Percentiles rank a stretch among this genome's conserved stretches.
These are phyloP conservation scores for Cryptococcus sp. DNA, from an alignment of 1,284 basidiomycete genomes.

Conservation along the genomic window DNA sequence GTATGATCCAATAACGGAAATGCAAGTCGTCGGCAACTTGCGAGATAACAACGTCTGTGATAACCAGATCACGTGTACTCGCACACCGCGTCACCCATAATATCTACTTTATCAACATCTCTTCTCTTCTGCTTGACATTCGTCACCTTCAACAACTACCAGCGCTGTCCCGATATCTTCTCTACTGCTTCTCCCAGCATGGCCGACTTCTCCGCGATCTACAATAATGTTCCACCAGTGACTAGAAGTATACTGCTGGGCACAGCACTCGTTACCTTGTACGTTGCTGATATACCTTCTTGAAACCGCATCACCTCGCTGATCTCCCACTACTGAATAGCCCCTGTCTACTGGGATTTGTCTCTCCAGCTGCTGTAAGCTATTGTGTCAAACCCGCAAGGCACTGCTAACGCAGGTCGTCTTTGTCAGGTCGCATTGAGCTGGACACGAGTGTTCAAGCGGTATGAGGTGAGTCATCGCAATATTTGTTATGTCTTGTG, in stretches of 20 bases:
- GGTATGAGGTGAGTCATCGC: conserved; percentile 26
- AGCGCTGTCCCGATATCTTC: too few relatives aligned
- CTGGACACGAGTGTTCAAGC: conserved; percentile 21
- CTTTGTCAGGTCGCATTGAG: conserved; percentile 29
- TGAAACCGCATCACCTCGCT: not conserved
- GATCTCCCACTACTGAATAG: conserved; percentile 7
- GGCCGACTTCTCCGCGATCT: conserved; percentile 28
- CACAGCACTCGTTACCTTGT: conserved; percentile 32
- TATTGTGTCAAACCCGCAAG: too few relatives aligned
- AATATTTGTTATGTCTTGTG: not conserved
- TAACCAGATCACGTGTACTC: too few relatives aligned
- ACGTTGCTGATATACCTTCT: conserved; percentile 6
- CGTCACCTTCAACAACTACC: too few relatives aligned
- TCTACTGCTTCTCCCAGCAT: conserved; percentile 11
- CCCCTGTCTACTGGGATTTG: conserved; percentile 31
- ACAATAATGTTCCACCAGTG: conserved; percentile 35
- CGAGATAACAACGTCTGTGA: too few relatives aligned
- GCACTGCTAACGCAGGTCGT: not conserved
- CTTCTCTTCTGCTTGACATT: too few relatives aligned
- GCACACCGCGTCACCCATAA: too few relatives aligned
- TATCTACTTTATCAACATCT: too few relatives aligned
- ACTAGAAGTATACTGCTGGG: conserved; percentile 28
- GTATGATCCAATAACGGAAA: too few relatives aligned
- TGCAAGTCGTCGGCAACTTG: too few relatives aligned
- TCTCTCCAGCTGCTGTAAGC: conserved; percentile 29